Evolutionary conservation across 176 grass and related monocot species (phyloP).

Genomic region (Puccinellia tenuiflora): DNA sequence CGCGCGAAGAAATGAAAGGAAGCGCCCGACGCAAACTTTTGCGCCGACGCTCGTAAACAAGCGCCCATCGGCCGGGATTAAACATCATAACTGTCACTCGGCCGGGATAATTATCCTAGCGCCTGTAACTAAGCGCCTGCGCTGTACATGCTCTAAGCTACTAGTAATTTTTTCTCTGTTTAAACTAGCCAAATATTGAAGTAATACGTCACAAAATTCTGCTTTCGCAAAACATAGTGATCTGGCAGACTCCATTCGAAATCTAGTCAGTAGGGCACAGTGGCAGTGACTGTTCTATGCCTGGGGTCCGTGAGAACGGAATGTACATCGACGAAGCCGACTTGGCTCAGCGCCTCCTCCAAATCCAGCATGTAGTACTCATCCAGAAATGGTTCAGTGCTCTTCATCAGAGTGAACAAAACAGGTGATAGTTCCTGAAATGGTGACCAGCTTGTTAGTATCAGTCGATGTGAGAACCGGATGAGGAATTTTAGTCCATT

Average conservation of each 20-base stretch:
- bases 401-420: constrained; percentile 75
- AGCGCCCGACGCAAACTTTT: too few relatives aligned
- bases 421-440: constrained; percentile 75
- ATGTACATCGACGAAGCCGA: constrained; percentile 57
- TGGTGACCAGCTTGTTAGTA: neutral
- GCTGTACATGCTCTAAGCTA: too few relatives aligned
- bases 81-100: too few relatives aligned
- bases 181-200: neutral
- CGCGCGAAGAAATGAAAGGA: too few relatives aligned
- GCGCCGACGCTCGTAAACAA: too few relatives aligned
- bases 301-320: constrained; percentile 67
- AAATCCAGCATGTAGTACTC: constrained; percentile 86
- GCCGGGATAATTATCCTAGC: too few relatives aligned
- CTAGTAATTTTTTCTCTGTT: neutral
- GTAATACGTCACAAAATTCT: neutral
- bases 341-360: constrained; percentile 49
- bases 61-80: too few relatives aligned
- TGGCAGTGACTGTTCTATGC: constrained; percentile 85
- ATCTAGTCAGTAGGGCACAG: constrained; percentile 40
- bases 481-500: neutral
- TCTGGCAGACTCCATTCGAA: neutral
- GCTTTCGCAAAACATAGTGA: neutral
- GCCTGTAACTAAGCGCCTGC: too few relatives aligned
- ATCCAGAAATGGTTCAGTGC: constrained; percentile 81
- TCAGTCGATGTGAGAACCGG: neutral